These are phyloP conservation scores for Micractinium conductrix DNA, from an alignment of 139 green algal genomes.

Conservation along the genomic window DNA sequence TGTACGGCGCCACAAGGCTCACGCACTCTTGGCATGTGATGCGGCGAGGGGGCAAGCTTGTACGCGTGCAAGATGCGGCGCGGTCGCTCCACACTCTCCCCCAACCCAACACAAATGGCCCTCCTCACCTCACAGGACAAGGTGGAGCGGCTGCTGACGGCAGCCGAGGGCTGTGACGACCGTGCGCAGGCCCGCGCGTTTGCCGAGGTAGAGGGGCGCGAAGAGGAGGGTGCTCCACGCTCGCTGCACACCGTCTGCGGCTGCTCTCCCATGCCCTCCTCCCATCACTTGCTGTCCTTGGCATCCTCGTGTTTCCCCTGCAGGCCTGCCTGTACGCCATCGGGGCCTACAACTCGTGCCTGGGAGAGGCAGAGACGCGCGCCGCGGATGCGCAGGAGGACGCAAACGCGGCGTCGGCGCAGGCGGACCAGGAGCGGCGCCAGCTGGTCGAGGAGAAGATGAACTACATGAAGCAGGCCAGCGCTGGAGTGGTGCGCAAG, in stretches of 20 bases:
- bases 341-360: slow-evolving; percentile 26
- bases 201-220: slow-evolving; percentile 12
- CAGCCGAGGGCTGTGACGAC: background rate
- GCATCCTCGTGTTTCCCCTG: too few species aligned
- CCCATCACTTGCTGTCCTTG: too few species aligned
- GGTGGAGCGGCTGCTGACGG: background rate
- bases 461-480: slow-evolving; percentile 6
- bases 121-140: slow-evolving; percentile 26
- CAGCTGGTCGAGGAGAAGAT: slow-evolving; percentile 21
- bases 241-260: too few species aligned
- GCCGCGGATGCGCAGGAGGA: slow-evolving; percentile 7
- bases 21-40: too few species aligned
- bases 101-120: too few species aligned
- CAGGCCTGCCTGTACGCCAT: slow-evolving; percentile 23
- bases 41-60: too few species aligned
- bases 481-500: slow-evolving; percentile 18
- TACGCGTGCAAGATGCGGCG: too few species aligned
- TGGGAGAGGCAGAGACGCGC: background rate
- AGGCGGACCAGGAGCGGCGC: background rate
- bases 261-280: too few species aligned
- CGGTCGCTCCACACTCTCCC: too few species aligned
- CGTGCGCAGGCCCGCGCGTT: slow-evolving; percentile 5
- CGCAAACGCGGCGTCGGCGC: background rate
- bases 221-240: too few species aligned
- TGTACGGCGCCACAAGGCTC: too few species aligned